Evolutionary conservation across 164 flowering plant species (phyloP).

Genomic region (Macadamia integrifolia): DNA sequence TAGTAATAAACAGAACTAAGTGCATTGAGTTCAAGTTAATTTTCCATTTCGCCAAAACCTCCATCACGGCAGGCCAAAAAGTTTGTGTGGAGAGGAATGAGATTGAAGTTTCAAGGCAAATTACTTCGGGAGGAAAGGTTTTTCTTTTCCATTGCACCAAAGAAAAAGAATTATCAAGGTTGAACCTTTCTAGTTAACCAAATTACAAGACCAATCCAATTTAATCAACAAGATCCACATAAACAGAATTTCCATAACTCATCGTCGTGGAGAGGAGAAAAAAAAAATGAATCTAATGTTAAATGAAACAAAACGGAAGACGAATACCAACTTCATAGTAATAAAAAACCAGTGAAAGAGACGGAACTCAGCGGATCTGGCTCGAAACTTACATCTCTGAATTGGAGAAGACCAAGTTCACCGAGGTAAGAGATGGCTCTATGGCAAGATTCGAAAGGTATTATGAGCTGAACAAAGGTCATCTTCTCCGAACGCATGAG

Average conservation of each 20-base stretch:
- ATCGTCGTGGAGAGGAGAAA: too few species aligned
- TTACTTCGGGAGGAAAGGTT: neutral
- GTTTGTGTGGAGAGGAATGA: too few species aligned
- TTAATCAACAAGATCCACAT: neutral
- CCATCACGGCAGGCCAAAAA: neutral
- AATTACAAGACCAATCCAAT: neutral
- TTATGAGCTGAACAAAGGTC: conserved; percentile 77
- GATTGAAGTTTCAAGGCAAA: neutral
- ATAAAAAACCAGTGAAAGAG: neutral
- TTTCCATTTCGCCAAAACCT: neutral
- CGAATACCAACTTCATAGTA: neutral
- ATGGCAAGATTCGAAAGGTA: conserved; percentile 87
- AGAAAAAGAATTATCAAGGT: neutral
- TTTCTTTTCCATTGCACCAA: neutral
- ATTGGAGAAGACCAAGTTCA: conserved; percentile 84
- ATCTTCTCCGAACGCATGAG: conserved; percentile 95
- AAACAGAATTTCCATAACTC: neutral
- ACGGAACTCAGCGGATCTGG: neutral
- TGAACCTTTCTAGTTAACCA: too few species aligned
- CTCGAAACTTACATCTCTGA: conserved; percentile 58
- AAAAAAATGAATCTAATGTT: neutral
- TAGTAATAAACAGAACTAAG: neutral
- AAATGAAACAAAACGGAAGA: neutral
- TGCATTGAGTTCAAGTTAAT: neutral
- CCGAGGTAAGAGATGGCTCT: conserved; percentile 86